Conservation (phyloP, 139 green algal genomes). For the Haematococcus sp. region DNA sequence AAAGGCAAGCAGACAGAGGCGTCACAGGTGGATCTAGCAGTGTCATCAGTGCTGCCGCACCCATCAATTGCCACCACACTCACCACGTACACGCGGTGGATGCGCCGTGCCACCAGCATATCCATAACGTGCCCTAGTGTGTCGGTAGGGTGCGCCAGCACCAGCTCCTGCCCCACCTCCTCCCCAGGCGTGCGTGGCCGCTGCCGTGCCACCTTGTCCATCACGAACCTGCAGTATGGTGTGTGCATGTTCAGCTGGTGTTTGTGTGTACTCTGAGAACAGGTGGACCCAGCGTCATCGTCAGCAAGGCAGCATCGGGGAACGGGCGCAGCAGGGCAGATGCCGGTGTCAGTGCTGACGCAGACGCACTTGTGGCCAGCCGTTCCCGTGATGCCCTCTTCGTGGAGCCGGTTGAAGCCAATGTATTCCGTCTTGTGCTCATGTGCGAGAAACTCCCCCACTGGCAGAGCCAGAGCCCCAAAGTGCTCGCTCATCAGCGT, state of each 20-base stretch:
- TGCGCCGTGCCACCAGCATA: too few species aligned
- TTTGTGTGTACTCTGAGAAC: too few species aligned
- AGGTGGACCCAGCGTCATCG: too few species aligned
- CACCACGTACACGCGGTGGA: too few species aligned
- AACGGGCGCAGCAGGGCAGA: too few species aligned
- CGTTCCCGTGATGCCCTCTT: slow-evolving; percentile 37
- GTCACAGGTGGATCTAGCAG: too few species aligned
- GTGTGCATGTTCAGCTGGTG: too few species aligned
- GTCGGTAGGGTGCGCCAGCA: slow-evolving; percentile 26
- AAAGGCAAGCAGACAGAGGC: too few species aligned
- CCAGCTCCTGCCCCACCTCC: slow-evolving; percentile 64
- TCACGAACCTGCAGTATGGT: slow-evolving; percentile 31
- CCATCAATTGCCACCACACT: too few species aligned
- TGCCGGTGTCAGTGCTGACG: too few species aligned
- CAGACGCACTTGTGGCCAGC: slow-evolving; percentile 37
- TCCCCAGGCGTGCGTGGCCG: slow-evolving; percentile 43
- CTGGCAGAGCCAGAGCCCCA: slow-evolving; percentile 74
- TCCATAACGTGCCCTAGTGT: too few species aligned
- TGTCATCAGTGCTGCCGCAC: too few species aligned
- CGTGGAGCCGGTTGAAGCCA: slow-evolving; percentile 31
- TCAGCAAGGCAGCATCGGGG: not conserved
- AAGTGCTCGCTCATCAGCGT: slow-evolving; percentile 69
- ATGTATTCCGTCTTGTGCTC: slow-evolving; percentile 67
- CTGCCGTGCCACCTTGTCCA: slow-evolving; percentile 39
- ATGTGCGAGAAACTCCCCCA: slow-evolving; percentile 81